phyloP scores from a whole-genome alignment of 1,284 basidiomycete genomes.

The Marasmius sp. region DNA sequence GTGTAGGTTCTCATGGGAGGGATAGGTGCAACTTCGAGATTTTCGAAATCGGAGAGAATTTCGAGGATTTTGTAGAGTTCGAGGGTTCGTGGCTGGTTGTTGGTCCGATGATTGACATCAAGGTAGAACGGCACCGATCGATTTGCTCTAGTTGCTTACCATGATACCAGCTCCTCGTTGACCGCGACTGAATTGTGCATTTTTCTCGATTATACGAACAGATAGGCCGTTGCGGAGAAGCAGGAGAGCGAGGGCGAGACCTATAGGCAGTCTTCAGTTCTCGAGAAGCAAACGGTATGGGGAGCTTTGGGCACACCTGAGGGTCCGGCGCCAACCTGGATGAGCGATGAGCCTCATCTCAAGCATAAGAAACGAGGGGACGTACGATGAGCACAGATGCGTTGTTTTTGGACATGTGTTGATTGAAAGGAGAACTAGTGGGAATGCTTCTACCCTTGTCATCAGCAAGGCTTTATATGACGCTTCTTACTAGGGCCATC shows the following conservation, averaged over 20 bases:
- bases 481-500: too few relatives aligned
- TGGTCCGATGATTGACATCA: neutral
- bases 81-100: slow-evolving; percentile 10
- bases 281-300: neutral
- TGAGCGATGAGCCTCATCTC: neutral
- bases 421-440: too few relatives aligned
- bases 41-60: slow-evolving; percentile 6
- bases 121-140: neutral
- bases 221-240: slow-evolving; percentile 7
- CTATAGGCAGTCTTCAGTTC: neutral
- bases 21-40: neutral
- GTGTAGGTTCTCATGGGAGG: neutral
- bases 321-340: slow-evolving; percentile 11
- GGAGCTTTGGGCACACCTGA: neutral
- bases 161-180: slow-evolving; percentile 8
- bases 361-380: too few relatives aligned
- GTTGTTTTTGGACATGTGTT: too few relatives aligned
- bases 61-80: slow-evolving; percentile 12
- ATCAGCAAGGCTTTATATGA: too few relatives aligned
- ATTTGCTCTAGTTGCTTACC: neutral
- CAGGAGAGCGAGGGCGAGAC: slow-evolving; percentile 10
- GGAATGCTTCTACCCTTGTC: too few relatives aligned
- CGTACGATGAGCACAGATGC: too few relatives aligned
- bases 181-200: neutral
- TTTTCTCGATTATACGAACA: slow-evolving; percentile 11